Percentiles rank a stretch among this genome's conserved stretches.
Conservation (phyloP, 2,329 filamentous ascomycete species). For the Talaromyces rugulosus region DNA sequence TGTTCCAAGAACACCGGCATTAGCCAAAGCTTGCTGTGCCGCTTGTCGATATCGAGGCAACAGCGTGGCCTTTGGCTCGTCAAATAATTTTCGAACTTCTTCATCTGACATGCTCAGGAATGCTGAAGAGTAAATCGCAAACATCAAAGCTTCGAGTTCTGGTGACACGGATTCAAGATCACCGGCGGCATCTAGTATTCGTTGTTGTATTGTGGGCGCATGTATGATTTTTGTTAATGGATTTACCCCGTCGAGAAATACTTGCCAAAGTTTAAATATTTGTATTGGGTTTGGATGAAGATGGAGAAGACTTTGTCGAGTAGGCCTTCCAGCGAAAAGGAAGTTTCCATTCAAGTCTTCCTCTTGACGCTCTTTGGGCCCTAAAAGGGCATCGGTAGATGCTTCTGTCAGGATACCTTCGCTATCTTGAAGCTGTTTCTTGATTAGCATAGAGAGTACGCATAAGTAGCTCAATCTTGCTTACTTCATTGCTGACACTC, state of each 20-base stretch:
- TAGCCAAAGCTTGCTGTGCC: conserved; percentile 18
- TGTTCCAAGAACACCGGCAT: conserved; percentile 18
- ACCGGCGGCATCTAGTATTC: conserved; percentile 20
- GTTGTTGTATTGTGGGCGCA: conserved; percentile 21
- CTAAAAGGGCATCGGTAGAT: neutral
- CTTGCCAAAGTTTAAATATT: conserved; percentile 22
- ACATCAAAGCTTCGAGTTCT: conserved; percentile 27
- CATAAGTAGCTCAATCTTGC: neutral
- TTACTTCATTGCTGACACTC: conserved; percentile 13
- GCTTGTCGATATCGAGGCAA: conserved; percentile 19
- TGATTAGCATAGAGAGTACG: neutral
- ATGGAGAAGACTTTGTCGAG: conserved; percentile 5
- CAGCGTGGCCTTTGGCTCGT: conserved; percentile 19
- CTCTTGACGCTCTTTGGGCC: neutral
- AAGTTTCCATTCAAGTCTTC: conserved; percentile 8
- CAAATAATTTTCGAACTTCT: conserved; percentile 17
- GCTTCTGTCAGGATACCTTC: conserved; percentile 11
- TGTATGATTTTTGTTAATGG: conserved; percentile 24
- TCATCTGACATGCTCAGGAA: conserved; percentile 26
- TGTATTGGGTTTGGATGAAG: conserved; percentile 17
- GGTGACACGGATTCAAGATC: conserved; percentile 16
- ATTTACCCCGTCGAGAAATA: conserved; percentile 23
- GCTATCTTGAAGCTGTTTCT: conserved; percentile 10
- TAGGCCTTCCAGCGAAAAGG: conserved; percentile 4
- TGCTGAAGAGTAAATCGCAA: conserved; percentile 30